Base-by-base conservation (phyloP, 371 early-diverging fungal genomes). In the Batkoa obscura region DNA sequence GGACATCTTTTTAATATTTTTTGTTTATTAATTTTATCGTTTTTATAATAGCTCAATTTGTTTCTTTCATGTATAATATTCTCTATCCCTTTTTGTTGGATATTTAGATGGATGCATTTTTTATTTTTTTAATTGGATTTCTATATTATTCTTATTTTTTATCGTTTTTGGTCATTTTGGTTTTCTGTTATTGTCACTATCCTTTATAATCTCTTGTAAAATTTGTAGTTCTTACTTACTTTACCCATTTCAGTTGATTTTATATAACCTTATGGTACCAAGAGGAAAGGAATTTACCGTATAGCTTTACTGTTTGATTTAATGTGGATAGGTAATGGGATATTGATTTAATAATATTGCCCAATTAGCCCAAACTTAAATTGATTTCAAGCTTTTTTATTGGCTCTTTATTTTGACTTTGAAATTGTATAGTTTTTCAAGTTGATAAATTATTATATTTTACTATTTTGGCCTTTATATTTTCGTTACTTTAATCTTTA, bases 401-500 rank as follows among this genome's bases (percentile, higher is more conserved):
- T 8, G 13, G 13, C 5, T 8, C 8, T 39, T 39, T 39, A 13
- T 13, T 8, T 5, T 39, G 5, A 13, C 8, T 8, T 5, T 13
- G 41, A 39, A 39, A 39, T 39, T 39, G 5, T 5, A 8, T 5
- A 39, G 5, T 5, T 5, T 8, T 8, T 5, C 41, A 39, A 39
- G 5, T 39, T 39, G 41, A 13, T 13, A 39, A 39, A 13, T 13
- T 8, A 39, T 8, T 39, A 8, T 39, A 39, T 5, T 39, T 39
- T 39, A 13, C 13, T 39, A 41, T 36, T 37, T 31, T 17, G 30
- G 52, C 10, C 42, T 57, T 61, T 63, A 73, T 55, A 61, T 41
- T 36, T n/a, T n/a, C n/a, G n/a, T n/a, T n/a, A n/a, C n/a, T n/a
- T n/a, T n/a, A n/a, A n/a, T n/a, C n/a, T n/a, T n/a, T n/a, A n/a